These are phyloP conservation scores for Lachnellula subtilissima DNA, from an alignment of 2,329 filamentous ascomycete species.

Conservation along the genomic window DNA sequence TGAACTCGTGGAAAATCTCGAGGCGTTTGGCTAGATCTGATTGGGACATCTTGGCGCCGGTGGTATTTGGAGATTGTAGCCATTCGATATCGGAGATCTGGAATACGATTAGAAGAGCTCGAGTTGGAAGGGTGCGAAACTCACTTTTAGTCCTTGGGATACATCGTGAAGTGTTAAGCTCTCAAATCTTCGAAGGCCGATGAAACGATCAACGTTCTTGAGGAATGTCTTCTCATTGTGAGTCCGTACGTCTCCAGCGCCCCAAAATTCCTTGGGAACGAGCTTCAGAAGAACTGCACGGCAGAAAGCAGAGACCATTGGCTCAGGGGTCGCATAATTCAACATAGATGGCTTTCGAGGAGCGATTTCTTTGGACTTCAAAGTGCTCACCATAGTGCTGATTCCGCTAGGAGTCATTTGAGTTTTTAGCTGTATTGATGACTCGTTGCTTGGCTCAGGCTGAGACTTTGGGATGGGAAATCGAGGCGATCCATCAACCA, in stretches of 20 bases:
- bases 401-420: slow-evolving; percentile 13
- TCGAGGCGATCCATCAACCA: slow-evolving; percentile 1
- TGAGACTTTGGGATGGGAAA: neutral
- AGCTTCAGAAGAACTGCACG: slow-evolving; percentile 68
- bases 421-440: slow-evolving; percentile 21
- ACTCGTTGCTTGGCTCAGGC: slow-evolving; percentile 16
- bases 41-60: slow-evolving; percentile 54
- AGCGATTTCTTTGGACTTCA: slow-evolving; percentile 32
- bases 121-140: slow-evolving; percentile 5
- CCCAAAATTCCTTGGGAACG: slow-evolving; percentile 74
- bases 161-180: slow-evolving; percentile 74
- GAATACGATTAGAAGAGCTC: slow-evolving; percentile 1
- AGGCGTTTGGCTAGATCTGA: slow-evolving; percentile 71
- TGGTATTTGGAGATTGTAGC: slow-evolving; percentile 55
- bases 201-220: slow-evolving; percentile 69
- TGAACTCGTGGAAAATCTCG: slow-evolving; percentile 76
- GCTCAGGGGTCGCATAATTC: slow-evolving; percentile 60
- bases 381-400: slow-evolving; percentile 1
- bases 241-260: slow-evolving; percentile 44
- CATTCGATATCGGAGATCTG: slow-evolving; percentile 67
- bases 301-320: slow-evolving; percentile 80
- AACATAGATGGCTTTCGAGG: slow-evolving; percentile 42
- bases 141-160: slow-evolving; percentile 69
- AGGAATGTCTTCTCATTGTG: slow-evolving; percentile 61
- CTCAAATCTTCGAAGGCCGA: slow-evolving; percentile 76